phyloP scores from a whole-genome alignment of 2,329 filamentous ascomycete species.

The Pseudocercospora musae region DNA sequence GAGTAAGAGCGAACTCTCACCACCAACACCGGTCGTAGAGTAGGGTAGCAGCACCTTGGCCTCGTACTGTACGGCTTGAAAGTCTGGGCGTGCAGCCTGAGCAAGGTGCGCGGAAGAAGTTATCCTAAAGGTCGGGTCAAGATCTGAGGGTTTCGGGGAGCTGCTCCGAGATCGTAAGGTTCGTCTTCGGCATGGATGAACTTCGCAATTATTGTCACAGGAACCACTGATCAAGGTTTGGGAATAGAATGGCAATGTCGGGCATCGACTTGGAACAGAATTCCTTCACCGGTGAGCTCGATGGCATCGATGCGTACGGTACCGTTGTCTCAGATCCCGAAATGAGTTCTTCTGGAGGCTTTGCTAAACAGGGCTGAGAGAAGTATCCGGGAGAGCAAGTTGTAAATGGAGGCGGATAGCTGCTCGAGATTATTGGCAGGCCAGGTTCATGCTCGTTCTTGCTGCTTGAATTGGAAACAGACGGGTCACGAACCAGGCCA shows the following conservation, averaged over 20 bases:
- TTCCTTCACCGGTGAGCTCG: neutral
- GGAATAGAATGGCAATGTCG: neutral
- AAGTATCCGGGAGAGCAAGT: neutral
- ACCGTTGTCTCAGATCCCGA: neutral
- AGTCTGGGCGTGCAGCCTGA: neutral
- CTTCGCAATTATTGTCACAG: neutral
- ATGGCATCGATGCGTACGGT: neutral
- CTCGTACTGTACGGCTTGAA: neutral
- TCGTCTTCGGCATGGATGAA: constrained; percentile 1
- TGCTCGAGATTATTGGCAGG: neutral
- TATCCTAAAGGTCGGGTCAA: constrained; percentile 1
- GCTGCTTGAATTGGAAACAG: neutral
- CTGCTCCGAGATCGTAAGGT: constrained; percentile 3
- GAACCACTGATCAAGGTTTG: neutral
- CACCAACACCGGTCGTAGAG: neutral
- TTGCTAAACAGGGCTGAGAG: neutral
- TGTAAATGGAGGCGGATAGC: neutral
- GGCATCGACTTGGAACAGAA: neutral
- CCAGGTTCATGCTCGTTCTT: neutral
- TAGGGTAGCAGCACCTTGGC: neutral
- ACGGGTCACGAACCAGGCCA: constrained; percentile 4
- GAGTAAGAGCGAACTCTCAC: neutral
- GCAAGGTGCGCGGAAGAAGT: neutral
- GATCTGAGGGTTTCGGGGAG: constrained; percentile 1
- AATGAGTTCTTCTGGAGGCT: neutral